Evolutionary conservation across 2,329 filamentous ascomycete genomes (phyloP), one percentile per base, ranked within the genome.

Genomic region (Tolypocladium tropicale): DNA sequence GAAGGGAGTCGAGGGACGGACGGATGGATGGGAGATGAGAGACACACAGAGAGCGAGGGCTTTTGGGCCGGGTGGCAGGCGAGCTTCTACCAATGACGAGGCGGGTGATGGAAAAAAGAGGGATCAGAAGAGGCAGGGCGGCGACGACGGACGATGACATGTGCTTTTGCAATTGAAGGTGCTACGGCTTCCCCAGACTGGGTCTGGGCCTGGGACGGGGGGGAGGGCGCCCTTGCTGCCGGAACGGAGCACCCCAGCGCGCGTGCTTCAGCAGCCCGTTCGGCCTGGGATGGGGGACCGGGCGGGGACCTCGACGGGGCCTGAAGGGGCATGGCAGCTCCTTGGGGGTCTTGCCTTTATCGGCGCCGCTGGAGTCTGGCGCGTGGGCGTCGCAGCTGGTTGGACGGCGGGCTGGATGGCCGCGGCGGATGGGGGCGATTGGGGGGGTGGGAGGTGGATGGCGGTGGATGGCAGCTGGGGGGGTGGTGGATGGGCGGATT

Each of bases 21-120:
- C 48, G 23, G n/a, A 23, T 12, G 39, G n/a, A n/a, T n/a, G n/a
- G n/a, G n/a, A n/a, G 28, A 30, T 11, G 37, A n/a, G 37, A n/a
- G 37, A 39, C 37, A n/a, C 14, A n/a, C 16, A 14, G 28, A 32
- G 46, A 21, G 11, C 12, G 30, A 36, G n/a, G 49, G 49, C 21
- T 51, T 25, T 53, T 37, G 28, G 28, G 36, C 34, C 23, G 6
- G 34, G 23, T 21, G 34, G 18, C 51, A 16, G 36, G 53, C 30
- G n/a, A 16, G 50, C 37, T 34, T 41, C 56, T 58, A 53, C 54
- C 56, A 59, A 55, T 56, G 56, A 39, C 36, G 56, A 56, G 52
- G 37, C 39, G 51, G 49, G 39, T 36, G 56, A 52, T 46, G 53
- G 51, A 21, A 30, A n/a, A 51, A 52, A 52, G 55, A 55, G 28